Conservation (phyloP, 75 land plant genomes). For the Selaginella tamariscina region DNA sequence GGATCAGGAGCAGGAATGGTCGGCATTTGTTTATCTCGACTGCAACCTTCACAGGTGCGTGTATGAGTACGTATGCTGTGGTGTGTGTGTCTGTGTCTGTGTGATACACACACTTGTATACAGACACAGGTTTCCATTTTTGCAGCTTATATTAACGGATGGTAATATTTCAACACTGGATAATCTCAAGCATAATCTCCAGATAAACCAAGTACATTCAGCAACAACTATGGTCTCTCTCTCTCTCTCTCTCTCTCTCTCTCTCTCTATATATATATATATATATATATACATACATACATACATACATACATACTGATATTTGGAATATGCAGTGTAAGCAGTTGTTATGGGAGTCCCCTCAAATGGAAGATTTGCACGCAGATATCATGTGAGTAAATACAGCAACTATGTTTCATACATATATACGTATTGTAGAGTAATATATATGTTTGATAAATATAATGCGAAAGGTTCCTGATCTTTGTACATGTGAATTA, state of each 20-base stretch:
- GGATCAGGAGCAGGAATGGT: constrained; percentile 89
- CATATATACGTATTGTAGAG: no score
- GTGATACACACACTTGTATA: neutral
- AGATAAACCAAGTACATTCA: constrained; percentile 24
- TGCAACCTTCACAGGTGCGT: constrained; percentile 64
- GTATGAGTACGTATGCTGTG: neutral
- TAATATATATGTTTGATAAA: no score
- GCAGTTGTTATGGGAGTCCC: constrained; percentile 60
- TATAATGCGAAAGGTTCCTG: neutral
- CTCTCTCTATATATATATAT: no score
- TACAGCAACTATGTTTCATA: no score
- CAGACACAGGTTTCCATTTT: neutral
- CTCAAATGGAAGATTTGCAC: constrained; percentile 32
- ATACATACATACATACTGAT: neutral
- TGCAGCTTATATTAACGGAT: constrained; percentile 78
- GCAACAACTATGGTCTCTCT: no score
- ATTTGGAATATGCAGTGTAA: constrained; percentile 22
- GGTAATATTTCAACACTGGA: constrained; percentile 59
- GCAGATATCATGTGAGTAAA: constrained; percentile 71
- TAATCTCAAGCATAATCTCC: constrained; percentile 62
- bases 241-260: no score
- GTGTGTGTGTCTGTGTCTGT: no score
- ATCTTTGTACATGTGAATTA: neutral
- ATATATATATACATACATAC: neutral
- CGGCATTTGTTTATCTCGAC: constrained; percentile 50